These are phyloP conservation scores for Pseudogymnoascus sp. DNA, from an alignment of 2,329 filamentous ascomycete genomes.

Conservation along the genomic window DNA sequence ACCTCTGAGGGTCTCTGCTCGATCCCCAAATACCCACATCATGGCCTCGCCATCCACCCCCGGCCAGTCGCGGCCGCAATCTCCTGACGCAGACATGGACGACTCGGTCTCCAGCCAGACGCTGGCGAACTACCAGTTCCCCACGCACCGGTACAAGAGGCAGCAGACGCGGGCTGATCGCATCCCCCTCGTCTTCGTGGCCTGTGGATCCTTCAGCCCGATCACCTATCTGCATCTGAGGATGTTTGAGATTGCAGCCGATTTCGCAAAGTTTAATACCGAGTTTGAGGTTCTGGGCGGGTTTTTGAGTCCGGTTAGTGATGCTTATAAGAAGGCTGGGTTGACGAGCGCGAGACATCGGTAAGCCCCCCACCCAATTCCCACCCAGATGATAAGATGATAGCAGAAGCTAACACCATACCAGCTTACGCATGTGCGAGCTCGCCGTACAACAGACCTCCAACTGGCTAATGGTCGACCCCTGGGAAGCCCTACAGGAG, in stretches of 20 bases:
- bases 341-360: constrained; percentile 65
- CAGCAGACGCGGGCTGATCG: constrained; percentile 47
- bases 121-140: constrained; percentile 47
- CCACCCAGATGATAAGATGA: constrained; percentile 31
- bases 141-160: constrained; percentile 49
- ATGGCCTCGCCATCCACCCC: not conserved
- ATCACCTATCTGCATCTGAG: constrained; percentile 70
- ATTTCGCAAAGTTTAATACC: constrained; percentile 67
- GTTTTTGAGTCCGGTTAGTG: constrained; percentile 63
- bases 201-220: constrained; percentile 66
- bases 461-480: constrained; percentile 78
- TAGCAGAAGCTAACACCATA: no score
- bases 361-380: constrained; percentile 27
- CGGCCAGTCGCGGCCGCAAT: not conserved
- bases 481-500: constrained; percentile 79
- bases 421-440: constrained; percentile 67
- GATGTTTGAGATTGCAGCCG: constrained; percentile 82
- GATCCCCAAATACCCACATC: not conserved
- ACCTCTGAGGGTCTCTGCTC: not conserved
- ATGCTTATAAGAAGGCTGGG: constrained; percentile 68
- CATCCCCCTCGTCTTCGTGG: constrained; percentile 59
- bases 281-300: constrained; percentile 81
- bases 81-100: not conserved
- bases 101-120: constrained; percentile 16
- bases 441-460: constrained; percentile 64